Base-by-base conservation (phyloP, 371 early-diverging fungal species). In the Fennellomyces sp. region DNA sequence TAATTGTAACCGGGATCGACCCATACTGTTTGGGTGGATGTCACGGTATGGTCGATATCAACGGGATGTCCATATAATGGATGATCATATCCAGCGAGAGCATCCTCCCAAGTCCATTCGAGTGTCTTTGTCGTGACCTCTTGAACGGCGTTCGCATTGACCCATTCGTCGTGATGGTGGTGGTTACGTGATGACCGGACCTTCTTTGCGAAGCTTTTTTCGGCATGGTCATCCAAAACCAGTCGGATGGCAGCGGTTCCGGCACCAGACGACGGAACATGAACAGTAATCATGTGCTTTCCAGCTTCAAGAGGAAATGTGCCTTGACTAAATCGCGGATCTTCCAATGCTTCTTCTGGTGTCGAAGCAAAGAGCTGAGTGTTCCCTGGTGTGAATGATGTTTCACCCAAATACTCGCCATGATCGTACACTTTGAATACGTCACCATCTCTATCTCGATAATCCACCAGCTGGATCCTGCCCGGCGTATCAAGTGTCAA, bases 241-340 rank as follows among this genome's bases (percentile, higher is more conserved):
- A 79, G 33, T 38, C 80, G 80, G 17, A 79, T 73, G 38, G 80
- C 80, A 57, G 72, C 80, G 30, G 74, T 76, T 49, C 80, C 80
- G 38, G 72, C 72, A 25, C 72, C 73, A 58, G 69, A 76, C 15
- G 80, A 74, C 10, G 25, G 45, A 31, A 76, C 80, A 51, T 69
- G 66, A 50, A 79, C 74, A 27, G 70, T 68, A 56, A 79, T 79
- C 41, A 66, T 66, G 69, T 79, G 80, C 15, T 63, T 53, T 41
- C 80, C 80, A n/a, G 54, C 49, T 10, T 59, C 70, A 29, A 79
- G 63, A 21, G 58, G 58, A 57, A 79, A 79, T 6, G 60, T 47
- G 53, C 76, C 80, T 47, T 72, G 66, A 58, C 74, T 73, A 61
- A 72, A 79, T 5, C 69, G 65, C 4, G 61, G 63, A 48, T 73